Base-by-base conservation (phyloP, 1,139 yeast species). In the Yamadazyma membranifaciens region DNA sequence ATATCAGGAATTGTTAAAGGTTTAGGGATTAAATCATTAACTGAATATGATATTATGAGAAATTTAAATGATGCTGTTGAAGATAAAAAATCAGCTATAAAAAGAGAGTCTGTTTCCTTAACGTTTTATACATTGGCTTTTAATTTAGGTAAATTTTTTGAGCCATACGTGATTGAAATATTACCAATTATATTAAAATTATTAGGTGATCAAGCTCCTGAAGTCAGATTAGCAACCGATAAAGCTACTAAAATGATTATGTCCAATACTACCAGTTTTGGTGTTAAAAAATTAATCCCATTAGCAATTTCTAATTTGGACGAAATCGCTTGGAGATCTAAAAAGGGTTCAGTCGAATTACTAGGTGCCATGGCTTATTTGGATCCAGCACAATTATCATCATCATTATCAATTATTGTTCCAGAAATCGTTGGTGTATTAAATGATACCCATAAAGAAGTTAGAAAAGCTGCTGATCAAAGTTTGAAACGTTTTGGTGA, bases 351-450 rank as follows among this genome's bases (percentile, higher is more conserved):
- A 6, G 98, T 92, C 25, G 98, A 94, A 57, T 69, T 92, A 45
- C 73, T 92, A 38, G 98, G 99, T 63, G 83, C 96, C 22, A 94
- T 92, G 98, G 98, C 98, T 0, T 92, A 91, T 59, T 74, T 94
- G 49, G 97, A 92, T 56, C 98, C 98, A 5, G 77, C 94, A 2
- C 98, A 92, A 60, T 73, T 94, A 52, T 88, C 98, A 4, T 79
- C 91, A 0, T 88, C 96, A 1, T 72, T 92, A 52, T 87, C 96
- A 0, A 80, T 82, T 0, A 91, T 92, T 64, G 87, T 92, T 46
- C 99, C 99, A 2, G 96, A 91, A 58, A 88, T 92, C 64, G 98
- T 92, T 42, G 92, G 95, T 50, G 96, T 91, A 15, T 71, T 94
- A 57, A 91, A 87, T 56, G 98, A 92, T 53, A 81, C 97, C 0